Evolutionary conservation across 306 rosid genomes (phyloP).

Genomic region (Vigna nakashimae): DNA sequence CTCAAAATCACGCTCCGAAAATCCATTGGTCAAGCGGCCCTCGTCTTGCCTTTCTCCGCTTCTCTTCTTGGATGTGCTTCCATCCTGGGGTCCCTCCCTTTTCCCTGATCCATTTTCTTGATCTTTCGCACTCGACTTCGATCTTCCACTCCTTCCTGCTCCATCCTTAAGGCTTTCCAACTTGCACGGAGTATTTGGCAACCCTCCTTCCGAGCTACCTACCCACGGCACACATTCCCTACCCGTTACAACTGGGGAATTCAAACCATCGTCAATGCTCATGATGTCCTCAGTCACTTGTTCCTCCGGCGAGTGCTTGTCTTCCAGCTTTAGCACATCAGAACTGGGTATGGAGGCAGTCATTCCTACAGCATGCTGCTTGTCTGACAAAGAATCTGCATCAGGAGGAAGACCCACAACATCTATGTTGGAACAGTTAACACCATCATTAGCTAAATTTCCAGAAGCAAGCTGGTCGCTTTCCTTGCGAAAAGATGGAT

Average conservation of each 20-base stretch:
- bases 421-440: conserved; percentile 51
- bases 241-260: conserved; percentile 64
- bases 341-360: conserved; percentile 54
- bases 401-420: conserved; percentile 51
- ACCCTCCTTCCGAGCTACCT: conserved; percentile 65
- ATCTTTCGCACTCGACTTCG: conserved; percentile 71
- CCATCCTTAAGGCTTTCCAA: conserved; percentile 73
- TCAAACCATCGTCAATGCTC: conserved; percentile 65
- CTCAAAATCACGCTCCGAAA: conserved; percentile 72
- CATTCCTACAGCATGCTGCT: conserved; percentile 51
- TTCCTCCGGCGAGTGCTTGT: conserved; percentile 56
- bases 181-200: conserved; percentile 89
- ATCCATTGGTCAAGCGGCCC: conserved; percentile 54
- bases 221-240: conserved; percentile 65
- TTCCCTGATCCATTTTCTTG: conserved; percentile 65
- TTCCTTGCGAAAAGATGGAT: conserved; percentile 61
- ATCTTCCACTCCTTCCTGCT: conserved; percentile 68
- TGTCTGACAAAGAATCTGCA: conserved; percentile 68
- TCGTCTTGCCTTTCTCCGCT: conserved; percentile 62
- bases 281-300: conserved; percentile 66
- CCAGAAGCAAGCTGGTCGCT: conserved; percentile 52
- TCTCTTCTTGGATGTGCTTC: conserved; percentile 81
- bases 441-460: conserved; percentile 56
- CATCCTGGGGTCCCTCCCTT: conserved; percentile 74
- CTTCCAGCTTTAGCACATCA: conserved; percentile 54